These are phyloP conservation scores for Citrus hindsii DNA, from an alignment of 345 rosid species.

Conservation along the genomic window DNA sequence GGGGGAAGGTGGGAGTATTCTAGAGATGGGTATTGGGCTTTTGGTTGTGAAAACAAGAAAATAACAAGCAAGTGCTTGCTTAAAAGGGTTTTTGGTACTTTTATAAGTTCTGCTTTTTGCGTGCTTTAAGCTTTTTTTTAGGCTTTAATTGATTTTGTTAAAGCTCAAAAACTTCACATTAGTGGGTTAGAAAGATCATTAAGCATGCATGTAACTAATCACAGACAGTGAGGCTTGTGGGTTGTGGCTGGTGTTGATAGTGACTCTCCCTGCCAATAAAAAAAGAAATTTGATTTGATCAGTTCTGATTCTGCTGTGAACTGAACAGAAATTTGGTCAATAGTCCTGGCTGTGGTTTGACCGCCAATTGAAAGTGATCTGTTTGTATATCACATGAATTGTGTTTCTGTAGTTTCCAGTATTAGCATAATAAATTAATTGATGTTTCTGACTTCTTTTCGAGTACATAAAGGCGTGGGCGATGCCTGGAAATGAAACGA, in stretches of 20 bases:
- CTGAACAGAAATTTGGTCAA: not conserved
- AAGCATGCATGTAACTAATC: not conserved
- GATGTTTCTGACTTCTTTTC: not conserved
- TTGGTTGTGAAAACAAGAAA: not conserved
- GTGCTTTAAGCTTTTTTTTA: not conserved
- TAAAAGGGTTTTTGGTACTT: no score
- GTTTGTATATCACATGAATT: not conserved
- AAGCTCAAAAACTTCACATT: not conserved
- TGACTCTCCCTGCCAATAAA: not conserved
- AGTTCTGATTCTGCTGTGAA: not conserved
- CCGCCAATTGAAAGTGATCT: not conserved
- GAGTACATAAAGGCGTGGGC: not conserved
- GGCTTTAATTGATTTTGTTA: not conserved
- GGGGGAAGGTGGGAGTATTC: not conserved
- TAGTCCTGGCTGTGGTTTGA: not conserved
- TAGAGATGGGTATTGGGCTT: slow-evolving; percentile 7
- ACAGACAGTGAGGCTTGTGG: not conserved
- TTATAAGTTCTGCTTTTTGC: not conserved
- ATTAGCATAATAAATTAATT: not conserved
- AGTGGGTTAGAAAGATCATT: not conserved
- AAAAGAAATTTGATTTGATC: not conserved
- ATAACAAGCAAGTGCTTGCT: not conserved
- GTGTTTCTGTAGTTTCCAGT: not conserved
- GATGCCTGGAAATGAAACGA: not conserved
- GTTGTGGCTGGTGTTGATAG: not conserved